Evolutionary conservation across 2,329 filamentous ascomycete species (phyloP).

Genomic region (Falciphora oryzae): DNA sequence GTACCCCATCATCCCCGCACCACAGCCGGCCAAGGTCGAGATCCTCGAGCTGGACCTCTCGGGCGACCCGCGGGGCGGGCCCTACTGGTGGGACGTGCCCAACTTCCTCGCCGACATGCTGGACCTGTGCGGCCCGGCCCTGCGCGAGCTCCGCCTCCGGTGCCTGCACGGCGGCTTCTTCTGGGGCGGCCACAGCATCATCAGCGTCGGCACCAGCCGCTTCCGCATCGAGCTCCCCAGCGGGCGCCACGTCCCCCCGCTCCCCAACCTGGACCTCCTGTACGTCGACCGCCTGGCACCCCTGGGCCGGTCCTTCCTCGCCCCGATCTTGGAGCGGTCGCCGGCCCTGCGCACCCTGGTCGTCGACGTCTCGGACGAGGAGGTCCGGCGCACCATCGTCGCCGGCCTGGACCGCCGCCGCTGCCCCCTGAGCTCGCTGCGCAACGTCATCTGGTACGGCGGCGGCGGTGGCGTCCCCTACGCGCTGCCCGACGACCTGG

Average conservation of each 20-base stretch:
- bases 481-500: neutral
- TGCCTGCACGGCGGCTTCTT: neutral
- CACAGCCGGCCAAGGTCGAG: neutral
- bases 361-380: neutral
- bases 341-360: neutral
- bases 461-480: neutral
- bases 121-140: neutral
- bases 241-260: neutral
- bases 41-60: neutral
- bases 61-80: neutral
- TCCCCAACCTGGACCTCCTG: neutral
- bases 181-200: neutral
- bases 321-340: neutral
- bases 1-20: neutral
- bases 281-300: neutral
- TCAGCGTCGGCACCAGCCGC: neutral
- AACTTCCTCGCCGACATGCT: neutral
- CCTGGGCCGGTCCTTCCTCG: neutral
- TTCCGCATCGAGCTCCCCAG: neutral
- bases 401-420: neutral
- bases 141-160: neutral
- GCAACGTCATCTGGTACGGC: neutral
- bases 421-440: neutral
- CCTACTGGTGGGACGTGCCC: constrained; percentile 1
- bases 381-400: neutral